These are phyloP conservation scores for Berkeleyomyces basicola DNA, from an alignment of 2,329 filamentous ascomycete species.

Conservation along the genomic window DNA sequence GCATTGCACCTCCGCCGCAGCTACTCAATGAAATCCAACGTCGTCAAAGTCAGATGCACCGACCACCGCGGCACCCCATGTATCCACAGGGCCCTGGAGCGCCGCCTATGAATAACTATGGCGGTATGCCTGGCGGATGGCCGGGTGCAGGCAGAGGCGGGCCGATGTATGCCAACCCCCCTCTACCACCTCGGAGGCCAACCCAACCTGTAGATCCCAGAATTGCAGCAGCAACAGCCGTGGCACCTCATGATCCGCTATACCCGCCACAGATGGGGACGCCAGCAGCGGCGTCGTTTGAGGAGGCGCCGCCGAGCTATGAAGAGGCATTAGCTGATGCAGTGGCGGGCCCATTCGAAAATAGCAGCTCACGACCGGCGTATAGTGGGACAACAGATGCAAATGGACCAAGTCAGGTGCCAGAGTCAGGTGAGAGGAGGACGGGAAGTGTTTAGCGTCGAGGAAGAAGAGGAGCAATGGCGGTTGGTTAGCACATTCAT, in stretches of 20 bases:
- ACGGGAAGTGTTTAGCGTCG: neutral
- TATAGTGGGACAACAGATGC: slow-evolving; percentile 47
- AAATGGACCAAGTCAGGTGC: slow-evolving; percentile 24
- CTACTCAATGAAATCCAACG: slow-evolving; percentile 32
- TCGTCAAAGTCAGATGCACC: neutral
- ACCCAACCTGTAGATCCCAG: slow-evolving; percentile 12
- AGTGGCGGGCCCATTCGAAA: slow-evolving; percentile 52
- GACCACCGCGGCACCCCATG: neutral
- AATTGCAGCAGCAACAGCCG: slow-evolving; percentile 16
- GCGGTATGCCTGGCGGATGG: neutral
- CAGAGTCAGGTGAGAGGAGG: neutral
- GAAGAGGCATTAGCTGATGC: slow-evolving; percentile 79
- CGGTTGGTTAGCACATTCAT: neutral
- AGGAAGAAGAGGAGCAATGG: neutral
- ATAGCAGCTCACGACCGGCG: slow-evolving; percentile 39
- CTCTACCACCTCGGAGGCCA: slow-evolving; percentile 15
- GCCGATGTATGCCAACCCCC: slow-evolving; percentile 16
- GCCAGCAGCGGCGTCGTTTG: slow-evolving; percentile 29
- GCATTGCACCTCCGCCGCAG: slow-evolving; percentile 63
- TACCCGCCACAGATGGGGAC: slow-evolving; percentile 42
- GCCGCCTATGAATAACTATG: neutral
- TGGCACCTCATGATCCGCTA: slow-evolving; percentile 29
- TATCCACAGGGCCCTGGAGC: neutral
- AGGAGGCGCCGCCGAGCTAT: slow-evolving; percentile 86
- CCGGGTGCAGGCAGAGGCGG: neutral